A percentile compares a stretch with the other conserved stretches of the same genome.
Evolutionary conservation across 2,329 filamentous ascomycete genomes (phyloP).

Genomic region (Microcyclospora pomicola): DNA sequence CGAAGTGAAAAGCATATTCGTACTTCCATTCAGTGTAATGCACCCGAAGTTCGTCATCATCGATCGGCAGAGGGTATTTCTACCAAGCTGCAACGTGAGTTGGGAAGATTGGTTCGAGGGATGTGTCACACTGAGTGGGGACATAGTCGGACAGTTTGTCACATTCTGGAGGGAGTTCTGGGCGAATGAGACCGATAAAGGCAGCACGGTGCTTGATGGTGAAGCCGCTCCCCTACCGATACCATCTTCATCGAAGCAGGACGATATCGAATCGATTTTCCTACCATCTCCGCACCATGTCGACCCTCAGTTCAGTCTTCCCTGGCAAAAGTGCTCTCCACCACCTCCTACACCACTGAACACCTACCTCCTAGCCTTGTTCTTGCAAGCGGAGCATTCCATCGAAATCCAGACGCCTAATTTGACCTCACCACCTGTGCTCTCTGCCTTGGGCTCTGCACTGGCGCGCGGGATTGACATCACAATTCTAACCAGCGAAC

Average conservation of each 20-base stretch:
- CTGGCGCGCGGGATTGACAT: constrained; percentile 55
- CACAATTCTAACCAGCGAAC: constrained; percentile 21
- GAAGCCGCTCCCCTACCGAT: background rate
- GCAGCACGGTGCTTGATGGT: no score
- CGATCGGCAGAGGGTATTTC: constrained; percentile 50
- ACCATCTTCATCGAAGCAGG: background rate
- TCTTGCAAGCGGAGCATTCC: constrained; percentile 41
- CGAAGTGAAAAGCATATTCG: constrained; percentile 62
- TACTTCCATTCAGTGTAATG: constrained; percentile 72
- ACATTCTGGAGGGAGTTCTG: constrained; percentile 58
- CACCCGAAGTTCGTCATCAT: constrained; percentile 72
- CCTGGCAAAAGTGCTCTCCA: constrained; percentile 33
- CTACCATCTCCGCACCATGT: constrained; percentile 61
- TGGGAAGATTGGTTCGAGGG: constrained; percentile 84
- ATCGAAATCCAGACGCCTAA: constrained; percentile 70
- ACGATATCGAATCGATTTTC: constrained; percentile 42
- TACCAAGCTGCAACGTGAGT: constrained; percentile 73
- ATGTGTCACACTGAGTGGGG: constrained; percentile 52
- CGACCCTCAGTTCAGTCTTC: constrained; percentile 50
- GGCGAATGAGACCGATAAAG: constrained; percentile 27
- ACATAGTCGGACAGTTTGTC: constrained; percentile 47
- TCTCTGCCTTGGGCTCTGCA: constrained; percentile 47
- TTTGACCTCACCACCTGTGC: constrained; percentile 52
- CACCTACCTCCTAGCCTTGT: constrained; percentile 45
- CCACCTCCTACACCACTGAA: constrained; percentile 57